Percentiles rank a stretch among this genome's conserved stretches.
phyloP scores from a whole-genome alignment of 305 asterid genomes.

The Rubia peregrina region DNA sequence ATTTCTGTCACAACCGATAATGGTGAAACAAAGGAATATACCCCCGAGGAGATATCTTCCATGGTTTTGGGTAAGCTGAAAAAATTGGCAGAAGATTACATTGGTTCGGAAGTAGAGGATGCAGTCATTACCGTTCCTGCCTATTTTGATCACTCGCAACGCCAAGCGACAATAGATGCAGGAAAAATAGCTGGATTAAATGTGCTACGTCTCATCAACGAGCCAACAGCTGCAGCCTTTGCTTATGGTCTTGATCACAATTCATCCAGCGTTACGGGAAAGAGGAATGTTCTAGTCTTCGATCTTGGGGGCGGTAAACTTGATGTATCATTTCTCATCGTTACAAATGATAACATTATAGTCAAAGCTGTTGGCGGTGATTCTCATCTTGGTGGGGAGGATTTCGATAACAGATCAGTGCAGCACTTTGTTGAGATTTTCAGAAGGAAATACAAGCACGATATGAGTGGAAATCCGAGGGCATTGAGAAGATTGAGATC shows the following conservation, averaged over 20 bases:
- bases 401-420: constrained; percentile 12
- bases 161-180: constrained; percentile 15
- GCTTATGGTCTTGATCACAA: constrained; percentile 13
- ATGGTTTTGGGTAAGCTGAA: not conserved
- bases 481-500: constrained; percentile 1
- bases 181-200: constrained; percentile 13
- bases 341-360: not conserved
- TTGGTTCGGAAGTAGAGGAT: constrained; percentile 8
- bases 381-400: constrained; percentile 21
- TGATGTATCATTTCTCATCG: not conserved
- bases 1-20: not conserved
- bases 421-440: constrained; percentile 17
- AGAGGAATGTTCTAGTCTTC: constrained; percentile 17
- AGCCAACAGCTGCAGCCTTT: constrained; percentile 23
- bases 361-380: constrained; percentile 8
- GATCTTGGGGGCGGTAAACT: constrained; percentile 14
- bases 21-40: constrained; percentile 11
- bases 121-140: constrained; percentile 25
- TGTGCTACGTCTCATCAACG: constrained; percentile 10
- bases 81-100: constrained; percentile 2
- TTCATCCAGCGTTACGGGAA: not conserved
- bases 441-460: constrained; percentile 14
- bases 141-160: constrained; percentile 14
- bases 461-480: not conserved
- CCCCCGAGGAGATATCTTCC: constrained; percentile 9